Percentiles rank a stretch among this genome's conserved stretches.
These are phyloP conservation scores for Sphaerosporella brunnea DNA, from an alignment of 495 filamentous ascomycete species.

Conservation along the genomic window DNA sequence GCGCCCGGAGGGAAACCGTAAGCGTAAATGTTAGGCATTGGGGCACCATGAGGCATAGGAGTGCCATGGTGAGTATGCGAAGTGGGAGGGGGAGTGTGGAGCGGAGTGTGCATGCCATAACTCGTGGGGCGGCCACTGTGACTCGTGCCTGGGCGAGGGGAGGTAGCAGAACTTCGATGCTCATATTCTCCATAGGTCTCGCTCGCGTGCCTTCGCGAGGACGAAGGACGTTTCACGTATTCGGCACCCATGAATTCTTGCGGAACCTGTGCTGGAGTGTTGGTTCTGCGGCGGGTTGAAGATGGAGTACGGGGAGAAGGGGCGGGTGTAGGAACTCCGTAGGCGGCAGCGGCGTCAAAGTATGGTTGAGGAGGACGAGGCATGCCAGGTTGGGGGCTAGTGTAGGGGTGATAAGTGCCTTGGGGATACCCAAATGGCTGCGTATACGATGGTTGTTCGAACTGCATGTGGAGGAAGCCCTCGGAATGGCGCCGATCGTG, in stretches of 20 bases:
- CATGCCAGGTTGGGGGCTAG: constrained; percentile 20
- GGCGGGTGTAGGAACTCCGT: constrained; percentile 24
- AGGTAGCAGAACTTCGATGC: constrained; percentile 18
- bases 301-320: constrained; percentile 25
- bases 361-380: constrained; percentile 15
- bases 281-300: constrained; percentile 21
- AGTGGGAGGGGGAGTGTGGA: constrained; percentile 24
- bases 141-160: constrained; percentile 22
- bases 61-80: constrained; percentile 20
- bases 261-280: neutral
- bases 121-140: constrained; percentile 5
- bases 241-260: constrained; percentile 22
- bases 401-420: constrained; percentile 19
- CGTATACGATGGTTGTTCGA: constrained; percentile 22
- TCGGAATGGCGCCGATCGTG: neutral
- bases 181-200: constrained; percentile 18
- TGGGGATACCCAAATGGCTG: constrained; percentile 22
- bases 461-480: constrained; percentile 16
- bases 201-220: constrained; percentile 21
- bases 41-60: neutral
- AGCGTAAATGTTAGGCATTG: constrained; percentile 23
- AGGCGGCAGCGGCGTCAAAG: constrained; percentile 18
- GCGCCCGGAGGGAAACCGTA: constrained; percentile 22
- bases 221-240: constrained; percentile 23
- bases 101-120: constrained; percentile 23